phyloP scores from a whole-genome alignment of 768 basidiomycete genomes.

The Lyophyllum shimeji region DNA sequence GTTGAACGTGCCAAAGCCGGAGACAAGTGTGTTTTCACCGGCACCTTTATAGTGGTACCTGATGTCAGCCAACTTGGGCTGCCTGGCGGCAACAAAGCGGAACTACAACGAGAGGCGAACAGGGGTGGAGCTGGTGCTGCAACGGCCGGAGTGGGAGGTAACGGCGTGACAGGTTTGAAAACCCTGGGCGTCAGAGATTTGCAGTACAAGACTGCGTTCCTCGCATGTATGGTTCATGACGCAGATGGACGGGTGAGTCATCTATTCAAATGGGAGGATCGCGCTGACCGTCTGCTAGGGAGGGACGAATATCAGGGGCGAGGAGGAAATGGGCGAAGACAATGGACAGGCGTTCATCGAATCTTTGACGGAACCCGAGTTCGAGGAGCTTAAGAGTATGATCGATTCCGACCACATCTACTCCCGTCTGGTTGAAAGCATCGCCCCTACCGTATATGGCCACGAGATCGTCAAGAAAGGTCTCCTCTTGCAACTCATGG shows the following conservation, averaged over 20 bases:
- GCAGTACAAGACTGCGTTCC: slow-evolving; percentile 97
- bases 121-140: slow-evolving; percentile 58
- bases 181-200: slow-evolving; percentile 92
- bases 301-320: slow-evolving; percentile 87
- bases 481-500: slow-evolving; percentile 93
- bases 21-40: slow-evolving; percentile 97
- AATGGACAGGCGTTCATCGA: slow-evolving; percentile 84
- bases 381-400: slow-evolving; percentile 94
- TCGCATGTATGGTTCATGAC: slow-evolving; percentile 96
- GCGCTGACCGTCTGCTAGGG: slow-evolving; percentile 41
- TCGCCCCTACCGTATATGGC: slow-evolving; percentile 97
- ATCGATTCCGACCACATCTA: slow-evolving; percentile 95
- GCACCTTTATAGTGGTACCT: slow-evolving; percentile 97
- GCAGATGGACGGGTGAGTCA: slow-evolving; percentile 80
- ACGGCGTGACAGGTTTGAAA: slow-evolving; percentile 93
- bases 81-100: slow-evolving; percentile 89
- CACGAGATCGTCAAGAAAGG: slow-evolving; percentile 99
- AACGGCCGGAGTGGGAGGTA: slow-evolving; percentile 65
- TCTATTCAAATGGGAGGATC: not conserved
- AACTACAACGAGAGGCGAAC: slow-evolving; percentile 85
- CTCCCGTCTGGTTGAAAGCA: slow-evolving; percentile 87
- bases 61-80: slow-evolving; percentile 96
- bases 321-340: slow-evolving; percentile 77
- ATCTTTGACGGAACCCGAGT: slow-evolving; percentile 89
- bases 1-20: slow-evolving; percentile 99